Percentiles rank a stretch among this genome's conserved stretches.
These are phyloP conservation scores for Grigorovia yakushimaensis DNA, from an alignment of 805 yeast genomes.

Conservation along the genomic window DNA sequence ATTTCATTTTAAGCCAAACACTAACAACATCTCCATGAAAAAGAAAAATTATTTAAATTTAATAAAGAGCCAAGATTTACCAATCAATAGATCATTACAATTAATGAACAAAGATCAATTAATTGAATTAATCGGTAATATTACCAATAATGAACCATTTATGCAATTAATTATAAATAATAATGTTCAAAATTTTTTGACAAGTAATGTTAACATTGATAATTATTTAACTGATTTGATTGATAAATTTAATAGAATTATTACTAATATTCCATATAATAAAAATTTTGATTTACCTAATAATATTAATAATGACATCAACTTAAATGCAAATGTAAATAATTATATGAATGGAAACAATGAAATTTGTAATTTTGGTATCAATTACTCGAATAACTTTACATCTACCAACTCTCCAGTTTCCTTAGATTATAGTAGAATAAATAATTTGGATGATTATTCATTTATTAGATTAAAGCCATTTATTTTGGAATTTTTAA, in stretches of 20 bases:
- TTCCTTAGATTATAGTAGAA: neutral
- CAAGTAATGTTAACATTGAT: neutral
- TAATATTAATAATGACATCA: neutral
- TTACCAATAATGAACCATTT: slow-evolving; percentile 16
- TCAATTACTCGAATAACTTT: neutral
- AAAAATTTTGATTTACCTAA: slow-evolving; percentile 10
- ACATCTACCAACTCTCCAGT: neutral
- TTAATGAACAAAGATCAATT: slow-evolving; percentile 25
- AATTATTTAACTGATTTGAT: slow-evolving; percentile 19
- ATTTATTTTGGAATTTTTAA: slow-evolving; percentile 23
- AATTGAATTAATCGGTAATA: slow-evolving; percentile 12
- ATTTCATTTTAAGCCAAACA: neutral
- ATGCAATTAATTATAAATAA: slow-evolving; percentile 10
- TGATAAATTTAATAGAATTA: slow-evolving; percentile 16
- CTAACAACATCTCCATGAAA: slow-evolving; percentile 3
- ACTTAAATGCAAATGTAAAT: neutral
- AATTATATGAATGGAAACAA: neutral
- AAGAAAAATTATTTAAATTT: neutral
- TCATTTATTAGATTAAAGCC: slow-evolving; percentile 29
- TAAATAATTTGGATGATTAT: slow-evolving; percentile 23
- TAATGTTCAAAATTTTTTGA: neutral
- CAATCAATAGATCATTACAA: slow-evolving; percentile 26
- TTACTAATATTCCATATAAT: slow-evolving; percentile 23
- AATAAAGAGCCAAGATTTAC: slow-evolving; percentile 24
- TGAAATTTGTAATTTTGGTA: neutral